These are phyloP conservation scores for Trichoderma atrobrunneum DNA, from an alignment of 2,329 filamentous ascomycete genomes.

Conservation along the genomic window DNA sequence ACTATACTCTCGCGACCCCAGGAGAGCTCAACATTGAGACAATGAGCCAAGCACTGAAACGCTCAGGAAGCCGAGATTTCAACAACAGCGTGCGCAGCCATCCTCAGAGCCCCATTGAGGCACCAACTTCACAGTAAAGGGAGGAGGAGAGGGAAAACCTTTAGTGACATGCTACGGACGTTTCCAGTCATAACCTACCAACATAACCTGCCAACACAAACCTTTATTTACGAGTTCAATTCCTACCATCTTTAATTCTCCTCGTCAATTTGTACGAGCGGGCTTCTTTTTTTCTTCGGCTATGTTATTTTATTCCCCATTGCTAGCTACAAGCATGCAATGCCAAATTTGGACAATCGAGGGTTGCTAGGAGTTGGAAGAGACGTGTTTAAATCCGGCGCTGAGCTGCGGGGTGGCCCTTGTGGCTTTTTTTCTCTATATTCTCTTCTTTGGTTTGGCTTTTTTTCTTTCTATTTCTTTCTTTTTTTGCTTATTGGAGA, in stretches of 20 bases:
- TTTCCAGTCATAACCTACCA: neutral
- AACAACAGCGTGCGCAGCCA: conserved; percentile 56
- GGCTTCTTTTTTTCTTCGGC: conserved; percentile 10
- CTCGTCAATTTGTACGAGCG: conserved; percentile 3
- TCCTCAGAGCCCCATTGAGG: conserved; percentile 57
- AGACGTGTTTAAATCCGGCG: conserved; percentile 28
- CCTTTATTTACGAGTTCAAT: neutral
- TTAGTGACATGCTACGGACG: neutral
- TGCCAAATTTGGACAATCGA: conserved; percentile 25
- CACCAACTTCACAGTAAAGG: conserved; percentile 29
- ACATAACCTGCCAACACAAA: neutral
- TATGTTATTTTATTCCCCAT: conserved; percentile 1
- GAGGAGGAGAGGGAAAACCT: neutral
- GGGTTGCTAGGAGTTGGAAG: conserved; percentile 32
- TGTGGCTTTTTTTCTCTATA: conserved; percentile 17
- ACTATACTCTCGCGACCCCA: conserved; percentile 44
- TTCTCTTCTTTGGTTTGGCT: neutral
- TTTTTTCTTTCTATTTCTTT: neutral
- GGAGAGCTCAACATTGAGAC: conserved; percentile 85
- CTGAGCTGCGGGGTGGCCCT: conserved; percentile 24
- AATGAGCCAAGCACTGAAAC: conserved; percentile 83
- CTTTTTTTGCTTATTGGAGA: conserved; percentile 6
- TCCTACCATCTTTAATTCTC: conserved; percentile 1
- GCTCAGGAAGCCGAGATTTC: conserved; percentile 76
- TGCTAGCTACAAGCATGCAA: conserved; percentile 24